A percentile compares a stretch with the other conserved stretches of the same genome.
phyloP scores from a whole-genome alignment of 1,284 basidiomycete genomes.

The Pseudozyma sp. region DNA sequence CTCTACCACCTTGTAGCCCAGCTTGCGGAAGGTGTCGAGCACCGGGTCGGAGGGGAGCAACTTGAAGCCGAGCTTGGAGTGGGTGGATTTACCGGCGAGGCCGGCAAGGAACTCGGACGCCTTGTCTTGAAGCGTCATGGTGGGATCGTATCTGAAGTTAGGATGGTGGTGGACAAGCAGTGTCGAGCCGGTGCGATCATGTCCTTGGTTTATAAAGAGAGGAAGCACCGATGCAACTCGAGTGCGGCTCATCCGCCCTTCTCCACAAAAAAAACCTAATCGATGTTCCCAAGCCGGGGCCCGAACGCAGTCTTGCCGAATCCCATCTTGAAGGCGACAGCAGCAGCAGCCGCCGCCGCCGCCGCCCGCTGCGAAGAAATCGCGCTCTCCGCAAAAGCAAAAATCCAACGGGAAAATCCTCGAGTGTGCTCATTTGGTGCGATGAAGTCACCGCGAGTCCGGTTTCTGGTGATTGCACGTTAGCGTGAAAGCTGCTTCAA shows the following conservation, averaged over 20 bases:
- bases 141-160: neutral
- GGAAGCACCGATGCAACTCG: too few species aligned
- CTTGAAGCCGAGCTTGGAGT: slow-evolving; percentile 54
- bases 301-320: too few species aligned
- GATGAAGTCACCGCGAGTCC: slow-evolving; percentile 9
- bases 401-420: too few species aligned
- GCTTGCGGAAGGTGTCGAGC: slow-evolving; percentile 26
- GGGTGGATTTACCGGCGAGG: slow-evolving; percentile 29
- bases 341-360: too few species aligned
- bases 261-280: too few species aligned
- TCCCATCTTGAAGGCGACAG: too few species aligned
- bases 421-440: neutral
- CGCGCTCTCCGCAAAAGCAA: too few species aligned
- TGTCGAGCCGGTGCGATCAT: neutral
- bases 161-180: neutral
- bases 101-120: slow-evolving; percentile 24
- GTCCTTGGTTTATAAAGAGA: slow-evolving; percentile 9
- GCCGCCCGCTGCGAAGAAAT: too few species aligned
- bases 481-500: slow-evolving; percentile 15
- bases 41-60: slow-evolving; percentile 39
- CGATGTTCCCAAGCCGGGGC: too few species aligned
- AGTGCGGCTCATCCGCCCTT: too few species aligned
- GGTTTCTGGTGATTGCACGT: too few species aligned
- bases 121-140: slow-evolving; percentile 39
- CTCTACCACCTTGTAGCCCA: slow-evolving; percentile 52